Conservation (phyloP, 805 yeast genomes). For the Yarrowia phangngaensis region DNA sequence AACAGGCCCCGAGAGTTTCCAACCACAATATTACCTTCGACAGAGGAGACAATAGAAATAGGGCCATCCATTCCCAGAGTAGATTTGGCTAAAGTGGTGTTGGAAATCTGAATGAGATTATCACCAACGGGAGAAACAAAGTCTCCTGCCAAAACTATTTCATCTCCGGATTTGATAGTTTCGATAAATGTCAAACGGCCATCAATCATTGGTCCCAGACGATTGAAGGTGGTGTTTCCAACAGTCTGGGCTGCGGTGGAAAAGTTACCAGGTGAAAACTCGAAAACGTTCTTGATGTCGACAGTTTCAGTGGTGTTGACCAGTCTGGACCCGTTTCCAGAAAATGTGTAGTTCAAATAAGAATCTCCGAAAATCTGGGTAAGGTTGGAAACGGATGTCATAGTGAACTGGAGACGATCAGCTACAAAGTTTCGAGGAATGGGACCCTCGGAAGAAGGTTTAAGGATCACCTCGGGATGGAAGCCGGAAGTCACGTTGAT, state of each 20-base stretch:
- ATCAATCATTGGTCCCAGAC: constrained; percentile 36
- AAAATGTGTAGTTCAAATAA: constrained; percentile 35
- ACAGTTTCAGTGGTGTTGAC: constrained; percentile 27
- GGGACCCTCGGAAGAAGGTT: constrained; percentile 36
- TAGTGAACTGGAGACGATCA: constrained; percentile 53
- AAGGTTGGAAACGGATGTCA: constrained; percentile 30
- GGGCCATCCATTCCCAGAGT: constrained; percentile 9
- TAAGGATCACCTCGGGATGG: constrained; percentile 47
- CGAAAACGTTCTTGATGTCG: constrained; percentile 70
- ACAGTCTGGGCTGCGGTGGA: constrained; percentile 42
- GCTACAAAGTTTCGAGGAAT: constrained; percentile 60
- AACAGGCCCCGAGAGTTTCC: constrained; percentile 5
- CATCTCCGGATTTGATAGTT: neutral
- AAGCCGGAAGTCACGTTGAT: constrained; percentile 45
- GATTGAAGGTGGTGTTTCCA: constrained; percentile 49
- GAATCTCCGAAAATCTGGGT: constrained; percentile 28
- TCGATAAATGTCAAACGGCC: constrained; percentile 5
- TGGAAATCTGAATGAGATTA: neutral
- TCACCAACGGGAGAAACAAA: constrained; percentile 12
- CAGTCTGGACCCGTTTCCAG: constrained; percentile 9
- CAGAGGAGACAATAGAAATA: neutral
- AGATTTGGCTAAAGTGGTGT: constrained; percentile 5
- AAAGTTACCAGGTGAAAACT: constrained; percentile 70
- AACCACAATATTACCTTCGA: neutral
- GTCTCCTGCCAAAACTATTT: constrained; percentile 4